Conservation (phyloP, 2,329 filamentous ascomycete species). For the Leptographium radiaticola region DNA sequence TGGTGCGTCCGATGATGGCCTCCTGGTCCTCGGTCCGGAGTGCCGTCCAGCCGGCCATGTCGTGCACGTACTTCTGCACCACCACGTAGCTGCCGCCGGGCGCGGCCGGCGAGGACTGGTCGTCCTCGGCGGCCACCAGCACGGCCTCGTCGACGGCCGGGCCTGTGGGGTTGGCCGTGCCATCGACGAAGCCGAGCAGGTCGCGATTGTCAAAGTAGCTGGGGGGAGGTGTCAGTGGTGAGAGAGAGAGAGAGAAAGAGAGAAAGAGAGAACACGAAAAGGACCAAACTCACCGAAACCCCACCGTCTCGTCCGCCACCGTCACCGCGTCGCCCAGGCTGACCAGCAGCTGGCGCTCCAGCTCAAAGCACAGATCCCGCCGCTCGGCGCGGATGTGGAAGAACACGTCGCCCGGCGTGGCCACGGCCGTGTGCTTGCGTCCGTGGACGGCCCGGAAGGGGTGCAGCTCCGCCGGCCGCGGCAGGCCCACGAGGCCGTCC, state of each 20-base stretch:
- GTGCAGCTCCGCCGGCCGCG: constrained; percentile 36
- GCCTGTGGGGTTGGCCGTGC: constrained; percentile 44
- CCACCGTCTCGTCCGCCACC: constrained; percentile 38
- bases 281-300: constrained; percentile 29
- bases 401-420: constrained; percentile 42
- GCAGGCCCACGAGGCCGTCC: constrained; percentile 29
- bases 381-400: constrained; percentile 46
- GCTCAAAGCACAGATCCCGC: constrained; percentile 43
- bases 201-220: constrained; percentile 44
- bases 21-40: constrained; percentile 39
- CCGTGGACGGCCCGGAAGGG: constrained; percentile 35
- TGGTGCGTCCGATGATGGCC: constrained; percentile 41
- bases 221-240: background rate
- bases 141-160: constrained; percentile 26
- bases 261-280: background rate
- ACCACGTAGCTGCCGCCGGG: constrained; percentile 44
- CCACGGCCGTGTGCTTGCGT: constrained; percentile 33
- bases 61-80: constrained; percentile 44
- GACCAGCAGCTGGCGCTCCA: constrained; percentile 40
- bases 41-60: constrained; percentile 31
- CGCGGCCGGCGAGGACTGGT: constrained; percentile 18
- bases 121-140: constrained; percentile 22
- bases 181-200: constrained; percentile 46
- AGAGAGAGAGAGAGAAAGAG: no score
- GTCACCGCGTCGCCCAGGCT: constrained; percentile 31